phyloP scores from a whole-genome alignment of 306 rosid species.

The Delonix regia region DNA sequence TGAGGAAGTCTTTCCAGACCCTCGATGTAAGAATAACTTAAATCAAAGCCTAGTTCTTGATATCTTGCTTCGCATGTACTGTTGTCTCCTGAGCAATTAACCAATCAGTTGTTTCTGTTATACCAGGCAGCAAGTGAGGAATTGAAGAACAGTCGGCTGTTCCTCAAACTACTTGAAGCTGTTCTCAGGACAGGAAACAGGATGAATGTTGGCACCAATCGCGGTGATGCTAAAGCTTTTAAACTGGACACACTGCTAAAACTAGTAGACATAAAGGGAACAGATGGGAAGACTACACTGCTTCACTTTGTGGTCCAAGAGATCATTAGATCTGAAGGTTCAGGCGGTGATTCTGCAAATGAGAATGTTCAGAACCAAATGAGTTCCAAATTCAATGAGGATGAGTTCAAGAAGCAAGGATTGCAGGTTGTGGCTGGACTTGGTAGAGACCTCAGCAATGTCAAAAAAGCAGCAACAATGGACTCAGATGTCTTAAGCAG shows the following conservation, averaged over 20 bases:
- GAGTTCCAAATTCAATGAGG: conserved; percentile 59
- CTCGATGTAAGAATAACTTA: conserved; percentile 62
- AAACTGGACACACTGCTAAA: conserved; percentile 92
- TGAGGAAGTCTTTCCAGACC: conserved; percentile 84
- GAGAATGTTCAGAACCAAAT: conserved; percentile 50
- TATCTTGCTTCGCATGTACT: conserved; percentile 28
- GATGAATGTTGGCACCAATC: conserved; percentile 96
- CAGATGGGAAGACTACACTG: conserved; percentile 96
- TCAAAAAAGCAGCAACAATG: conserved; percentile 93
- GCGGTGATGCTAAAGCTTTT: conserved; percentile 93
- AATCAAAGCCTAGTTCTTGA: conserved; percentile 29
- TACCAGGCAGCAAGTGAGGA: conserved; percentile 89
- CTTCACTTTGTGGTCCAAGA: conserved; percentile 99
- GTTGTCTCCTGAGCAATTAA: conserved; percentile 31
- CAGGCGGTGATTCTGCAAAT: conserved; percentile 54
- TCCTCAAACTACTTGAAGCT: conserved; percentile 94
- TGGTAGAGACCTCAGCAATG: conserved; percentile 79
- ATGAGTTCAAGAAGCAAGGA: conserved; percentile 88
- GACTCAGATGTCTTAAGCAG: conserved; percentile 89
- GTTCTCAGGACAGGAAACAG: conserved; percentile 98
- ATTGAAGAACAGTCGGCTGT: conserved; percentile 83
- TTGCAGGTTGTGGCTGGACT: conserved; percentile 87
- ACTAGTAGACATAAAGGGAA: conserved; percentile 94
- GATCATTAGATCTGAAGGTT: conserved; percentile 87
- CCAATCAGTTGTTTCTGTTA: conserved; percentile 12